A percentile compares a stretch with the other conserved stretches of the same genome.
Evolutionary conservation across 768 basidiomycete genomes (phyloP).

Genomic region (Mycena metata): DNA sequence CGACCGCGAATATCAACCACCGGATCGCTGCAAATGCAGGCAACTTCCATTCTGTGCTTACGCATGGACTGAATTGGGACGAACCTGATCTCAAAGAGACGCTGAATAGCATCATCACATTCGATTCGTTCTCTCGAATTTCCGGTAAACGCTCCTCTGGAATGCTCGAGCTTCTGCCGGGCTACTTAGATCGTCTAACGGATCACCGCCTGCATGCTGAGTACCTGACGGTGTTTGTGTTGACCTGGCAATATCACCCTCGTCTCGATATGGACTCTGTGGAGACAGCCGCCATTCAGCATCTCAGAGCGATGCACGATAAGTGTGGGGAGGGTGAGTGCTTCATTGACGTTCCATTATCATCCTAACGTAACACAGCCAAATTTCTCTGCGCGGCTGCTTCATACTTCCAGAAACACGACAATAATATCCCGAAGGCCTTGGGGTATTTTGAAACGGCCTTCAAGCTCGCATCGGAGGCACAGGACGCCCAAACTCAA

Average conservation of each 20-base stretch:
- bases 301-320: slow-evolving; percentile 10
- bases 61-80: slow-evolving; percentile 17
- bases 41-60: slow-evolving; percentile 22
- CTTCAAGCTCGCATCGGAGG: neutral
- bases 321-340: slow-evolving; percentile 21
- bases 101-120: slow-evolving; percentile 15
- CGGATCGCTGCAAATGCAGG: slow-evolving; percentile 25
- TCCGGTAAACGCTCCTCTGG: slow-evolving; percentile 7
- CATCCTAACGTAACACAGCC: neutral
- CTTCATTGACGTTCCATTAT: neutral
- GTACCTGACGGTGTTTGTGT: slow-evolving; percentile 10
- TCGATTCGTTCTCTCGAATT: slow-evolving; percentile 22
- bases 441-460: slow-evolving; percentile 17
- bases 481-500: neutral
- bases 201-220: slow-evolving; percentile 14
- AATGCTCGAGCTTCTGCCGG: slow-evolving; percentile 16
- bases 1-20: neutral
- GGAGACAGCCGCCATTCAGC: slow-evolving; percentile 11
- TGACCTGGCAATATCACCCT: slow-evolving; percentile 25
- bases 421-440: slow-evolving; percentile 22
- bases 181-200: slow-evolving; percentile 5
- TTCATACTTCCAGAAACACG: slow-evolving; percentile 13
- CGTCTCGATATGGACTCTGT: slow-evolving; percentile 1
- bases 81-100: slow-evolving; percentile 30
- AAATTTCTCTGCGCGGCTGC: slow-evolving; percentile 9